Base-by-base conservation (phyloP, 2,329 filamentous ascomycete species). In the Ilyonectria robusta region DNA sequence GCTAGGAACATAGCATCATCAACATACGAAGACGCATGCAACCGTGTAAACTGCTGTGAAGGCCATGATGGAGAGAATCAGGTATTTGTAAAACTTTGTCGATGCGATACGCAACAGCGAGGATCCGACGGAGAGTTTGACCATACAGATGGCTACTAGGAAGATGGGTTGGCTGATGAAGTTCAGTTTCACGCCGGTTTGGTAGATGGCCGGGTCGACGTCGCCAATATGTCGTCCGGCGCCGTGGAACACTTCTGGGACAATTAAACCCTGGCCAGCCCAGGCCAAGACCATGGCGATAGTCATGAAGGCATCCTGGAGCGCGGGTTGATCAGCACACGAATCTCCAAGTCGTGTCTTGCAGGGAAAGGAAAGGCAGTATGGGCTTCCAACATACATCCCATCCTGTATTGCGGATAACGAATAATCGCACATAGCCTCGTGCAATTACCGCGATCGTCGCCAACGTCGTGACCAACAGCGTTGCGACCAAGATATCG, bases 391-490 rank as follows among this genome's bases (percentile, higher is more conserved):
- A 40, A 72, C 78, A 60, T 67, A 80, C 86, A 77, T 89, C 87
- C 26, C 78, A 70, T 2, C 86, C 85, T 50, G 84, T 78, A 29
- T 83, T 83, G 26, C 81, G 84, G 50, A 88, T 79, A 74, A 88
- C 81, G 11, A 75, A 71, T 2, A 81, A 31, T 11, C 86, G 81
- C 29, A 87, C 86, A 65, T 84, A 86, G 37, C 82, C 72, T 33
- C 85, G 81, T 17, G 82, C 73, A 5, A 80, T 7, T 1, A 85
- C 81, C 1, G 79, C 74, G 10, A 84, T 55, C 0, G 80, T 71
- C 2, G 84, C 81, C 11, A 81, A 46, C 0, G 75, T 72, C 13
- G 82, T 81, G 54, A 85, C 77, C 1, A 80, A 65, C 9, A 81
- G 72, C 1, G 81, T 82, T 11, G 83, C 81, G 1, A 77, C 77